phyloP scores from a whole-genome alignment of 2,329 filamentous ascomycete genomes.

The Botryosphaeria dothidea region DNA sequence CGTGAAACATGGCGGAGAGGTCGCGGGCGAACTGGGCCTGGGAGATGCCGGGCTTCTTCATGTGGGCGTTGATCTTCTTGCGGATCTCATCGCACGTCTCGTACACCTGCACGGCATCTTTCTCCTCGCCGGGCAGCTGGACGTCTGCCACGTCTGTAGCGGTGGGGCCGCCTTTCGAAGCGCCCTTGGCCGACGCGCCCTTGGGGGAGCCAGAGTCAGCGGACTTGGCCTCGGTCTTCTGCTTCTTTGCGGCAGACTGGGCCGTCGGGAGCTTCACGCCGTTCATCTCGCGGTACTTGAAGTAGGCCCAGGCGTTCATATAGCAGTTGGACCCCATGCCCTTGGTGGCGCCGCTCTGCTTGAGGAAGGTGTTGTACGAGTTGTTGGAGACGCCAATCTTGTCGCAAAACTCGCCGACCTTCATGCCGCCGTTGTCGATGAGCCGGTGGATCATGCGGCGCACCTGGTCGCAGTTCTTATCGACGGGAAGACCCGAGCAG shows the following conservation, averaged over 20 bases:
- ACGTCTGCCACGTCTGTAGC: conserved; percentile 44
- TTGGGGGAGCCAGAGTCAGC: not conserved
- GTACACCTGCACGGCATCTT: conserved; percentile 50
- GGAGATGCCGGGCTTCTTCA: conserved; percentile 51
- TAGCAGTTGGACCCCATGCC: conserved; percentile 34
- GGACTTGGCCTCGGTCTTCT: conserved; percentile 27
- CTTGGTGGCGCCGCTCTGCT: conserved; percentile 44
- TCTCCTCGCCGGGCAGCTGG: conserved; percentile 50
- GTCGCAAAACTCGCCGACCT: conserved; percentile 45
- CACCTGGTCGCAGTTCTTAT: conserved; percentile 32
- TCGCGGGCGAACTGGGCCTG: conserved; percentile 55
- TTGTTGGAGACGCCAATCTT: conserved; percentile 38
- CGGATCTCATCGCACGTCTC: conserved; percentile 60
- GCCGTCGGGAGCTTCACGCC: conserved; percentile 40
- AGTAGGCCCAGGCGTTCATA: conserved; percentile 38
- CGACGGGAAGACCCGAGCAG: not conserved
- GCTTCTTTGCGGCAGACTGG: conserved; percentile 24
- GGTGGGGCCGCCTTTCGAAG: not conserved
- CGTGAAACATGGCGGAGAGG: conserved; percentile 45
- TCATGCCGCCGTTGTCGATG: conserved; percentile 47
- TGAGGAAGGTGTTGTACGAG: conserved; percentile 51
- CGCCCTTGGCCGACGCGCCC: conserved; percentile 21
- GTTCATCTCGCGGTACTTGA: conserved; percentile 53
- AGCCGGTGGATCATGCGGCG: conserved; percentile 45
- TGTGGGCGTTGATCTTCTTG: conserved; percentile 56